Base-by-base conservation (phyloP, 768 basidiomycete genomes). In the Clathrus columnatus region DNA sequence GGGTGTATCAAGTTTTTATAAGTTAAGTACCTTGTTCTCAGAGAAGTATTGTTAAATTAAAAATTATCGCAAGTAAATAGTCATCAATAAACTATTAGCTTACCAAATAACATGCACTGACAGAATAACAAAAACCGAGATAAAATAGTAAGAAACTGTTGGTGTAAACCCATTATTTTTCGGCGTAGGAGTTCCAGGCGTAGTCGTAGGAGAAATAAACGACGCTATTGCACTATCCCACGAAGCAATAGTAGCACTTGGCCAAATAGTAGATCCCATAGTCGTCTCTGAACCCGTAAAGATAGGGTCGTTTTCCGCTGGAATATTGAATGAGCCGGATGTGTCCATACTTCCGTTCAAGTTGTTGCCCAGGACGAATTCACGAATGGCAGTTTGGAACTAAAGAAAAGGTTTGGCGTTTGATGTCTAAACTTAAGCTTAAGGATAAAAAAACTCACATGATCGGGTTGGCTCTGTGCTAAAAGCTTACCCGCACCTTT, bases 311-410 rank as follows among this genome's bases (percentile, higher is more conserved):
- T 73, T 73, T n/a, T 16, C 7, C 4, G 83, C 83, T 5, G 75
- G 73, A 17, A 86, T 60, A 62, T 74, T 68, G 61, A 80, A 78
- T 7, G 84, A 85, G 16, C 77, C 79, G 18, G 75, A 57, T 36
- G 76, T 61, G 8, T 59, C 30, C 14, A 58, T 29, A 23, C 24
- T 20, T 11, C 57, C 57, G 5, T 48, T 48, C 11, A 45, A 32
- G 42, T 58, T 58, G 23, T 2, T 28, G 18, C 54, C 54, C 7
- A 58, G 46, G 18, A 58, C 30, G 28, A 58, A 58, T 48, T 58
- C 57, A 20, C 56, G 45, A 16, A 58, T 16, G 57, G 56, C 48
- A 14, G 57, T 50, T 20, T 47, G 53, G 41, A 24, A 54, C 26
- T 4, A 47, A 28, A 26, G 11, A 8, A 16, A 43, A 36, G 23